Base-by-base conservation (phyloP, 257 asterid species). In the Agastache rugosa region DNA sequence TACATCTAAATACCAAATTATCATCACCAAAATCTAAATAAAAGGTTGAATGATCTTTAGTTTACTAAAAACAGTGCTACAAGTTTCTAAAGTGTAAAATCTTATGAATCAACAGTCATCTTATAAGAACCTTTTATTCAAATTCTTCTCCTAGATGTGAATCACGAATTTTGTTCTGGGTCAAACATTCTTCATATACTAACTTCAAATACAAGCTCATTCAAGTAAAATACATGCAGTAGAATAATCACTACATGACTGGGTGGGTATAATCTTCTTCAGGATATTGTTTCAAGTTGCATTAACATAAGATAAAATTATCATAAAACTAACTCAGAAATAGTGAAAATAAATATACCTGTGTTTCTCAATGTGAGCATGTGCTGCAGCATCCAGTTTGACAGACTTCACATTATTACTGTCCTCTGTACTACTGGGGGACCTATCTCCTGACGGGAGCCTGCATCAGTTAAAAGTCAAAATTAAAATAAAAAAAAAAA, bases 341-440 rank as follows among this genome's bases (percentile, higher is more conserved):
- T 47, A 29, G 51, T 11, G n/a, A 12, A 69, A 62, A 54, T 23
- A 45, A 45, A 25, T 51, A 22, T 81, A 95, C 99, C 96, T 86
- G 81, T 95, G 97, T 82, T 89, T 95, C 22, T 88, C 96, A 76
- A 92, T 92, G 73, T 85, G 96, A 80, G 84, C 83, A 56, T 84
- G 88, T 37, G 96, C 96, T 67, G 82, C 90, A 71, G 89, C 86
- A 85, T 95, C 99, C 87, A 95, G 74, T 78, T 92, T 92, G 83
- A 92, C 90, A 23, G 90, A 84, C 62, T 59, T 65, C 16, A 83
- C 53, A 74, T 81, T 76, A 74, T 63, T 82, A 71, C 80, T 82
- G 53, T 76, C 87, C 53, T 84, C 87, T 64, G 58, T 78, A 4
- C 72, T 47, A 41, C 73, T 87, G 67, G 74, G 85, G 55, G 89